phyloP scores from a whole-genome alignment of 2,329 filamentous ascomycete genomes.

The Sporothrix brasiliensis region DNA sequence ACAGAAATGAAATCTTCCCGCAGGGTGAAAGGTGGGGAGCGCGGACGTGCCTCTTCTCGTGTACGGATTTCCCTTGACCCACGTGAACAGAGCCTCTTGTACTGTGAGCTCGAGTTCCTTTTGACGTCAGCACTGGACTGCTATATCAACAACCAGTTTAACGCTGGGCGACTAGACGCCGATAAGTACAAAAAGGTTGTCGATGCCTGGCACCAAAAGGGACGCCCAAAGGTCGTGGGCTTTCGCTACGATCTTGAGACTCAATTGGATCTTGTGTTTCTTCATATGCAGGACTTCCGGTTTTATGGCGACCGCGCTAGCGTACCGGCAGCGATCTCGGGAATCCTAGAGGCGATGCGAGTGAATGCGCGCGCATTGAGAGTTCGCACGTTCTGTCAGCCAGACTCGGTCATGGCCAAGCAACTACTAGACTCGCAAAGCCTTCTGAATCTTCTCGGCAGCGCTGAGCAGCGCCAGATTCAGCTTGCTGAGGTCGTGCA shows the following conservation, averaged over 20 bases:
- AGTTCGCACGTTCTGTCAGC: conserved; percentile 60
- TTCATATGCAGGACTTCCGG: conserved; percentile 56
- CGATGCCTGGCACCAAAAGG: conserved; percentile 56
- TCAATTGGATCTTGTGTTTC: conserved; percentile 57
- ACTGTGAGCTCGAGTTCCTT: conserved; percentile 61
- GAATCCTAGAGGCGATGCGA: conserved; percentile 57
- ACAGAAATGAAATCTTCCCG: conserved; percentile 46
- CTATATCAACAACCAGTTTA: conserved; percentile 57
- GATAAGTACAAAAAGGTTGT: conserved; percentile 56
- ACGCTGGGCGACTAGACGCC: conserved; percentile 57
- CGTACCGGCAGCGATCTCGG: conserved; percentile 49
- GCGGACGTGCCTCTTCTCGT: conserved; percentile 40
- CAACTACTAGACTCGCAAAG: conserved; percentile 58
- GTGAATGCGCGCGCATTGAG: conserved; percentile 56
- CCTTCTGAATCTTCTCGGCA: conserved; percentile 55
- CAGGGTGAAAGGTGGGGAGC: conserved; percentile 41
- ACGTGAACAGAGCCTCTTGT: conserved; percentile 61
- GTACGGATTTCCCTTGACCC: conserved; percentile 56
- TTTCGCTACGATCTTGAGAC: conserved; percentile 65
- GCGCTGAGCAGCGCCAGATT: conserved; percentile 49
- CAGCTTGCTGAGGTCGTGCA: conserved; percentile 55
- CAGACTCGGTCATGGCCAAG: conserved; percentile 61
- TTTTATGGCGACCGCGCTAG: conserved; percentile 56
- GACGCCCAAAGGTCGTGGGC: conserved; percentile 57
- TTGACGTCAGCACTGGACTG: conserved; percentile 55